Evolutionary conservation across 1,139 yeast species (phyloP), one percentile per base, ranked within the genome.

Genomic region (Debaryomyces sp.): DNA sequence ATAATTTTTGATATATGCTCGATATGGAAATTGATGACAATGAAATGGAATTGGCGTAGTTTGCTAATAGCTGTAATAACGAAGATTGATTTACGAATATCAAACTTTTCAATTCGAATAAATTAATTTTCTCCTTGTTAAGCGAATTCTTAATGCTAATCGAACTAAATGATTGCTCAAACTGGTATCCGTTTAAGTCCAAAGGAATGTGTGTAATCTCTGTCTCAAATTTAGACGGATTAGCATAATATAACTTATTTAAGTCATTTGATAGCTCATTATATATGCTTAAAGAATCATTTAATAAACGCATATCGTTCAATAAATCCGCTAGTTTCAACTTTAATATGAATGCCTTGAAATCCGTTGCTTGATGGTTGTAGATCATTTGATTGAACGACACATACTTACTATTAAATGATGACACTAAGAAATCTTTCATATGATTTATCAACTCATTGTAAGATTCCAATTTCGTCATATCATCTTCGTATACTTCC

Each of bases 231-330:
- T 42, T 24, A 10, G 48, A 38, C 1, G 62, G 70, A 52, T 41
- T 58, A 48, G 50, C 62, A 66, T 41, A 62, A 34, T 48, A 55
- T 33, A 66, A 54, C 1, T 46, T 46, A 26, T 58, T 54, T 44
- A 75, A 55, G 5, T 65, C 67, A 6, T 49, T 49, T 6, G 59
- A 54, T 9, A 72, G 63, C 41, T 77, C 78, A 44, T 75, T 75
- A 52, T 80, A 81, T 8, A 77, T 70, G 3, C 62, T 62, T 38
- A 84, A 63, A 0, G 91, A 75, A 47, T 87, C 94, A 46, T 82
- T 86, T 45, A 74, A 69, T 5, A 87, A 66, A 41, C 73, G 71
- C 71, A 87, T 71, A 44, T 79, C 78, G 44, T 77, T 78, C 51
- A 69, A 64, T 2, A 70, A 55, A 32, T 62, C 59, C 10, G 75